A percentile compares a stretch with the other conserved stretches of the same genome.
phyloP scores from a whole-genome alignment of 2,329 filamentous ascomycete genomes.

The Uncinocarpus reesii region DNA sequence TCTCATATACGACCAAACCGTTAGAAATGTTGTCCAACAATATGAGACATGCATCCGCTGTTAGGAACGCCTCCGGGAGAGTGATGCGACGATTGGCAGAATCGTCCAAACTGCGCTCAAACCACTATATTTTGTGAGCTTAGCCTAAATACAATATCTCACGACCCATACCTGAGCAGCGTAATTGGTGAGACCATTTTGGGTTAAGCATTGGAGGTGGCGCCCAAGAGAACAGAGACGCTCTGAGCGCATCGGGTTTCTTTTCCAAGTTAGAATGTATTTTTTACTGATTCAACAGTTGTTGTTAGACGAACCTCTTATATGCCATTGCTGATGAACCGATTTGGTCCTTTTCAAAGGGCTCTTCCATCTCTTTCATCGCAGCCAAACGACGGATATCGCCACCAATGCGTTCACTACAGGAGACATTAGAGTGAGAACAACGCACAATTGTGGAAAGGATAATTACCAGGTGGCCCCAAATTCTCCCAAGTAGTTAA shows the following conservation, averaged over 20 bases:
- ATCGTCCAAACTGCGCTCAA: conserved; percentile 71
- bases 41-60: conserved; percentile 58
- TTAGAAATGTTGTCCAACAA: conserved; percentile 57
- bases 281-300: neutral
- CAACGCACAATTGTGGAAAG: neutral
- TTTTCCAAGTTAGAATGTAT: neutral
- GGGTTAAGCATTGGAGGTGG: conserved; percentile 45
- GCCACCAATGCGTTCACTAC: conserved; percentile 54
- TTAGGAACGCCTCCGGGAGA: conserved; percentile 58
- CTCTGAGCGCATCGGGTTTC: conserved; percentile 36
- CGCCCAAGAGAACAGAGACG: conserved; percentile 51
- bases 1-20: conserved; percentile 69
- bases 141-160: neutral
- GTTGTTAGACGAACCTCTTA: conserved; percentile 54
- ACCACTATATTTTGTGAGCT: conserved; percentile 52
- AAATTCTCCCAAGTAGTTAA: conserved; percentile 68
- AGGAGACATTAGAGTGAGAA: neutral
- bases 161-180: conserved; percentile 37
- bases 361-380: conserved; percentile 78
- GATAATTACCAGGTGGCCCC: conserved; percentile 51
- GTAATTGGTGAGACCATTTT: conserved; percentile 55
- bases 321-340: conserved; percentile 58
- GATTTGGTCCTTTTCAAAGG: conserved; percentile 70
- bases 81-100: conserved; percentile 40
- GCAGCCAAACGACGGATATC: conserved; percentile 65